Percentiles rank a stretch among this genome's conserved stretches.
Evolutionary conservation across 805 yeast genomes (phyloP).

Genomic region (Jamesozyma hellenica): DNA sequence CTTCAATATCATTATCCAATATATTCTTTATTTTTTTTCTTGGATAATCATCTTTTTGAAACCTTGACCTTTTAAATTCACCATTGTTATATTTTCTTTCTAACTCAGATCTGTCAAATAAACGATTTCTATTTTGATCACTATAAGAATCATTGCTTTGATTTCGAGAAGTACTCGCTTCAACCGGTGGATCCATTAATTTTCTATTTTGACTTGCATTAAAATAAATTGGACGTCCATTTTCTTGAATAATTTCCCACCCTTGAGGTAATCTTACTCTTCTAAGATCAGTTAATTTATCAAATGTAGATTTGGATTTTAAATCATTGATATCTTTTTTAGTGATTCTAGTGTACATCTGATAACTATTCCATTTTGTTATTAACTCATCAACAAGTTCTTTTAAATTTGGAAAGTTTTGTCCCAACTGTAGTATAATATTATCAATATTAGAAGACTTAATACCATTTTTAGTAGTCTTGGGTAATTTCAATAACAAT

Average conservation of each 20-base stretch:
- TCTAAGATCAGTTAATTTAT: slow-evolving; percentile 24
- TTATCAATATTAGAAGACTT: slow-evolving; percentile 63
- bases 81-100: background rate
- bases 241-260: slow-evolving; percentile 29
- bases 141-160: background rate
- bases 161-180: slow-evolving; percentile 3
- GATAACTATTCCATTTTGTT: slow-evolving; percentile 60
- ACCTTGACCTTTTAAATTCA: background rate
- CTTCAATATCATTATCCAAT: slow-evolving; percentile 17
- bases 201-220: slow-evolving; percentile 25
- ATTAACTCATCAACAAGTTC: slow-evolving; percentile 35
- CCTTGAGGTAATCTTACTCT: slow-evolving; percentile 28
- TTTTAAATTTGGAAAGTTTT: slow-evolving; percentile 23
- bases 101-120: background rate
- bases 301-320: slow-evolving; percentile 7
- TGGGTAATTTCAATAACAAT: slow-evolving; percentile 56
- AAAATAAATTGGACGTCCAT: slow-evolving; percentile 28
- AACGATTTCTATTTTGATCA: background rate
- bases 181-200: slow-evolving; percentile 25
- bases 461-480: slow-evolving; percentile 68
- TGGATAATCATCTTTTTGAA: slow-evolving; percentile 24
- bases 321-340: slow-evolving; percentile 33
- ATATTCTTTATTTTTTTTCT: slow-evolving; percentile 23
- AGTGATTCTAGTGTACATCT: slow-evolving; percentile 80
- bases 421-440: slow-evolving; percentile 31